Percentiles rank a stretch among this genome's conserved stretches.
phyloP scores from a whole-genome alignment of 805 yeast species.

The Pichia heedii region DNA sequence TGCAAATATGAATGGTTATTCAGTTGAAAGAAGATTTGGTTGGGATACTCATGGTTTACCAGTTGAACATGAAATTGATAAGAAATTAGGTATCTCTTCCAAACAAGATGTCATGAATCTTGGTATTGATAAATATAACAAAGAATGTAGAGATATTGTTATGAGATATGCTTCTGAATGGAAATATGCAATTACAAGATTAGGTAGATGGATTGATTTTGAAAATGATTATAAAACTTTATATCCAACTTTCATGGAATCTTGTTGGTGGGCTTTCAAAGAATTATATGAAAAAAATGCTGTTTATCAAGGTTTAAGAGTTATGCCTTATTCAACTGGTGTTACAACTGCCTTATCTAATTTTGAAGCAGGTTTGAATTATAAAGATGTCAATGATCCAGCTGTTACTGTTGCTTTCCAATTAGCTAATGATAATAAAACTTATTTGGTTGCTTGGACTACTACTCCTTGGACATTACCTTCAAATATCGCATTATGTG shows the following conservation, averaged over 20 bases:
- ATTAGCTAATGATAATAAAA: slow-evolving; percentile 67
- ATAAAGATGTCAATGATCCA: slow-evolving; percentile 95
- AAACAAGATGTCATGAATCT: slow-evolving; percentile 89
- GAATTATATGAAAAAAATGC: slow-evolving; percentile 75
- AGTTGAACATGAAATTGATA: slow-evolving; percentile 97
- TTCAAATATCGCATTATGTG: slow-evolving; percentile 85
- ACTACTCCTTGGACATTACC: slow-evolving; percentile 99
- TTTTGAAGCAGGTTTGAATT: slow-evolving; percentile 97
- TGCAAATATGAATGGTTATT: slow-evolving; percentile 95
- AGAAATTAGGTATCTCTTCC: slow-evolving; percentile 85
- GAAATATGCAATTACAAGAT: slow-evolving; percentile 85
- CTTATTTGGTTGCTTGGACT: slow-evolving; percentile 93
- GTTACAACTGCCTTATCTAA: slow-evolving; percentile 93
- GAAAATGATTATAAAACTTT: slow-evolving; percentile 97
- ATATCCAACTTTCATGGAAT: slow-evolving; percentile 95
- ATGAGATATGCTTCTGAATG: slow-evolving; percentile 96
- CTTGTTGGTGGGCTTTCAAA: slow-evolving; percentile 98
- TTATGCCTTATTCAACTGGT: slow-evolving; percentile 98
- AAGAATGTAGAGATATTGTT: slow-evolving; percentile 92
- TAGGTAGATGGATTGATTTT: slow-evolving; percentile 99
- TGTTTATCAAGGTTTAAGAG: slow-evolving; percentile 92
- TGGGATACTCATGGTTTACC: slow-evolving; percentile 99
- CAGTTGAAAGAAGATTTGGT: slow-evolving; percentile 95
- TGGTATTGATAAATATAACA: slow-evolving; percentile 92
- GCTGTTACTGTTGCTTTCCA: slow-evolving; percentile 91